Conservation (phyloP, 441 rosid species). For the Pelargonium citronellum region DNA sequence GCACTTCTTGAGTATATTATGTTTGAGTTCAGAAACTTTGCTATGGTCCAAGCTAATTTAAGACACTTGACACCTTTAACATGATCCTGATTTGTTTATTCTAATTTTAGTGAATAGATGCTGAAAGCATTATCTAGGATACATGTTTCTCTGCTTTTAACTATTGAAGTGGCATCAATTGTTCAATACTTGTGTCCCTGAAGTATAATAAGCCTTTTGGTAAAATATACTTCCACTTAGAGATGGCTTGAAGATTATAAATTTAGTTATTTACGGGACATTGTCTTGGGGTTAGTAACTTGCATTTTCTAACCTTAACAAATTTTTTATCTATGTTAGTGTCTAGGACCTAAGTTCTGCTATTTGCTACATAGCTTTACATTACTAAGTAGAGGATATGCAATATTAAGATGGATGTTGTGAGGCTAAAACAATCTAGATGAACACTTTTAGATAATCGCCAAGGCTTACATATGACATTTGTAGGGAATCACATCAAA, state of each 20-base stretch:
- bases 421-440: not conserved
- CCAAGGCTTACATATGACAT: conserved; percentile 13
- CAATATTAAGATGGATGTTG: not conserved
- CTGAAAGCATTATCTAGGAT: not conserved
- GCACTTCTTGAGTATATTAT: not conserved
- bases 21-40: not conserved
- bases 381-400: not conserved
- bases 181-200: not conserved
- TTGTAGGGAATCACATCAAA: conserved; percentile 67
- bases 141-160: not conserved
- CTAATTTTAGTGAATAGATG: not conserved
- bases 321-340: not conserved
- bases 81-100: not conserved
- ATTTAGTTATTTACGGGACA: not conserved
- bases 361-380: not conserved
- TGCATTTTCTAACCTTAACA: not conserved
- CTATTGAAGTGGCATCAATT: not conserved
- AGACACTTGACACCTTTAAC: not conserved
- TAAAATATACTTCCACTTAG: not conserved
- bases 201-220: not conserved
- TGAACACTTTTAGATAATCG: not conserved
- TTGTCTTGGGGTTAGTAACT: no score
- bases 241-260: not conserved
- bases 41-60: not conserved
- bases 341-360: not conserved